Base-by-base conservation (phyloP, 371 early-diverging fungal genomes). In the Synchytrium microbalum region DNA sequence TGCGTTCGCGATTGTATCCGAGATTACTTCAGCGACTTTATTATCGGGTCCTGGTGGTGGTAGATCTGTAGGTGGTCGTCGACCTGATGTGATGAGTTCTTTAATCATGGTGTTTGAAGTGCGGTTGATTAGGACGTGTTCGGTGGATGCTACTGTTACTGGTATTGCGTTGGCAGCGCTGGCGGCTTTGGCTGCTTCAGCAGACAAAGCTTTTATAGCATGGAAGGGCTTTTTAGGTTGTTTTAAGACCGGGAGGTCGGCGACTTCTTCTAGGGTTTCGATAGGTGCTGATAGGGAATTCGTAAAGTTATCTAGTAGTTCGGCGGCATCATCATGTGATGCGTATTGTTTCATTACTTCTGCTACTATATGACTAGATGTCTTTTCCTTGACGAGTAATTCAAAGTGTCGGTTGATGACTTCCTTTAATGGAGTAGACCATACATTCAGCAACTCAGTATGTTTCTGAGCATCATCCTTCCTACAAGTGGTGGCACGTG, bases 41-140 rank as follows among this genome's bases (percentile, higher is more conserved):
- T 5, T 29, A 10, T 59, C 26, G 8, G 59, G 23, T 29, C 8
- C 10, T 23, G 10, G 10, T 32, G 19, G 31, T 14, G 19, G 13
- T 8, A 10, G 3, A 8, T 26, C 32, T 8, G 59, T 23, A 16
- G 10, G 23, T 5, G 59, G 31, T 59, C 32, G 8, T 29, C 59
- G 59, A 14, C n/a, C 32, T 26, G 62, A 60, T 0, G 69, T 53
- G 25, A 75, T 64, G 51, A 76, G 54, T 14, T 67, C 60, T 64
- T 78, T 78, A 32, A 78, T 38, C 29, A 63, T 56, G 54, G 63
- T 65, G 2, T 74, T 78, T 0, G 75, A 54, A 24, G 64, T 24
- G 13, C 76, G 69, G 63, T 70, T 66, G 33, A 75, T 62, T 25
- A 78, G 66, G 38, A 70, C 70, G 61, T 73, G 72, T 54, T 66